These are phyloP conservation scores for Blastocladiella emersonii DNA, from an alignment of 371 early-diverging fungal species.

Conservation along the genomic window DNA sequence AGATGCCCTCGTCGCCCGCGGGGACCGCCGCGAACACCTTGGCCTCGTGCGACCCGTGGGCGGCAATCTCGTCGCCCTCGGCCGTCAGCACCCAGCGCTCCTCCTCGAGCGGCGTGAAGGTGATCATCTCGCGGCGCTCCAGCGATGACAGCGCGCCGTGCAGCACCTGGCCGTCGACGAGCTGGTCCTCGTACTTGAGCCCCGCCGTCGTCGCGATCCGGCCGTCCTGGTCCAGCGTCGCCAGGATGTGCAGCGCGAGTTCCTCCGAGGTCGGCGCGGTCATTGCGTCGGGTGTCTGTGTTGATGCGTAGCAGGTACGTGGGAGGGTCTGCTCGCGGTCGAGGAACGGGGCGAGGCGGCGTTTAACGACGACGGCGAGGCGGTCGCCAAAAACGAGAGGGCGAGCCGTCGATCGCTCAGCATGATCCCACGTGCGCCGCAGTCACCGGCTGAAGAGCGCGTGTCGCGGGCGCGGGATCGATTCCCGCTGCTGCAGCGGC, in stretches of 20 bases:
- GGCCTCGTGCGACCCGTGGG: slow-evolving; percentile 84
- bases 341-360: no score
- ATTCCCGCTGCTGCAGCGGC: no score
- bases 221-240: slow-evolving; percentile 45
- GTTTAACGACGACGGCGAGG: no score
- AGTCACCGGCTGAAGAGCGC: no score
- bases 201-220: slow-evolving; percentile 45
- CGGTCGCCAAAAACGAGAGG: no score
- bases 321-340: no score
- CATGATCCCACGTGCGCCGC: no score
- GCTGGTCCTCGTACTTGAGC: slow-evolving; percentile 36
- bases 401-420: no score
- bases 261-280: slow-evolving; percentile 22
- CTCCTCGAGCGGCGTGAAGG: slow-evolving; percentile 59
- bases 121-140: slow-evolving; percentile 77
- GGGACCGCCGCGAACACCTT: slow-evolving; percentile 84
- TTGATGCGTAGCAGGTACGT: no score
- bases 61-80: slow-evolving; percentile 74
- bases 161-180: slow-evolving; percentile 50
- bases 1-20: slow-evolving; percentile 59
- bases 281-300: no score
- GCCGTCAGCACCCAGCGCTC: slow-evolving; percentile 69
- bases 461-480: no score
- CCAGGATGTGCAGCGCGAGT: slow-evolving; percentile 51
- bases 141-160: slow-evolving; percentile 77